Evolutionary conservation across 2,329 filamentous ascomycete species (phyloP).

Genomic region (Colletotrichum sp.): DNA sequence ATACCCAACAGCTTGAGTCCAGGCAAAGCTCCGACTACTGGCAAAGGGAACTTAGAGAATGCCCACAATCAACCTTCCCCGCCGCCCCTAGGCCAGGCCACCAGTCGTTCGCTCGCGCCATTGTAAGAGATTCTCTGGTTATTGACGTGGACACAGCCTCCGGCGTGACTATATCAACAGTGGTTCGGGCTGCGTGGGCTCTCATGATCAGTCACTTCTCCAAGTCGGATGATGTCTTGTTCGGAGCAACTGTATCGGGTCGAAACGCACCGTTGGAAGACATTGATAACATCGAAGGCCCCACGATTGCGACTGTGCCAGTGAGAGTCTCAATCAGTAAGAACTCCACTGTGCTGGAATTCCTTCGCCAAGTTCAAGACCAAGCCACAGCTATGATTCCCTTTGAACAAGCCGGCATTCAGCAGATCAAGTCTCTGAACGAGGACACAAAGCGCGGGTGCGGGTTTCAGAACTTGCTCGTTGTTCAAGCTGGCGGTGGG

Average conservation of each 20-base stretch:
- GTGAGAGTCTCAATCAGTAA: conserved; percentile 22
- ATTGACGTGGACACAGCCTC: neutral
- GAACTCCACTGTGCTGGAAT: neutral
- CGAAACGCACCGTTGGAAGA: conserved; percentile 29
- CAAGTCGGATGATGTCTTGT: conserved; percentile 28
- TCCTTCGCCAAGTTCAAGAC: conserved; percentile 19
- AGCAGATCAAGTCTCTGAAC: conserved; percentile 17
- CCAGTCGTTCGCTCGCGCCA: neutral
- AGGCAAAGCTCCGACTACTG: neutral
- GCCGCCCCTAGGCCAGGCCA: neutral
- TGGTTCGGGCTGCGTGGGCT: conserved; percentile 30
- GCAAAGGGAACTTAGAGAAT: neutral
- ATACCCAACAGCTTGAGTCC: neutral
- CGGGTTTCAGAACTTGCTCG: conserved; percentile 32
- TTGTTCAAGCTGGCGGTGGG: conserved; percentile 28
- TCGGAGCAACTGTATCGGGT: conserved; percentile 31
- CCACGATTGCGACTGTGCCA: conserved; percentile 34
- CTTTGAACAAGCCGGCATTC: conserved; percentile 27
- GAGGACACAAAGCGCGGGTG: conserved; percentile 19
- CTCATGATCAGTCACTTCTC: conserved; percentile 41
- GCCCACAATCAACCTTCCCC: neutral
- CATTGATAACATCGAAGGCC: conserved; percentile 30
- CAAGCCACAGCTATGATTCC: conserved; percentile 24
- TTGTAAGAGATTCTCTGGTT: neutral
- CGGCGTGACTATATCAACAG: conserved; percentile 18